Evolutionary conservation across 306 rosid genomes (phyloP).

Genomic region (Spatholobus suberectus): DNA sequence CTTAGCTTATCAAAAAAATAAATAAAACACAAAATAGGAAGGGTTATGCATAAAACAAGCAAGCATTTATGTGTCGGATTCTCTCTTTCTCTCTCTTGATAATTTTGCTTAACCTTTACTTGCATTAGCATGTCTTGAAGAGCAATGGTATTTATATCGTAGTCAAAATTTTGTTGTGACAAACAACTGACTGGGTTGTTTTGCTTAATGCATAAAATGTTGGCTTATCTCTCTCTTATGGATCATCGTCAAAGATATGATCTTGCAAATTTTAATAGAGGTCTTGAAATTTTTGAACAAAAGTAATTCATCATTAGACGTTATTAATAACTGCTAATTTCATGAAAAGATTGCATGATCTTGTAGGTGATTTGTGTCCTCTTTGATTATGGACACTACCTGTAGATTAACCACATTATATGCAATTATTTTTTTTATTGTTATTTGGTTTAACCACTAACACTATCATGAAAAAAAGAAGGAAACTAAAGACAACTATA

Average conservation of each 20-base stretch:
- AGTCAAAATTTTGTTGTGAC: conserved; percentile 11
- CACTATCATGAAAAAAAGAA: too few species aligned
- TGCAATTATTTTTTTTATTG: conserved; percentile 21
- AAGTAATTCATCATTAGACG: conserved; percentile 58
- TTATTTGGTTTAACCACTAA: conserved; percentile 26
- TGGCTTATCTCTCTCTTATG: conserved; percentile 91
- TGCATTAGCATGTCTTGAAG: not conserved
- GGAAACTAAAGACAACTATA: too few species aligned
- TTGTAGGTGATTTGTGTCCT: conserved; percentile 70
- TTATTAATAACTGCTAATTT: conserved; percentile 77
- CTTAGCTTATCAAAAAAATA: too few species aligned
- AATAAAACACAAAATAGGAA: too few species aligned
- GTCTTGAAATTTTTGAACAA: too few species aligned
- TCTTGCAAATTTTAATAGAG: too few species aligned
- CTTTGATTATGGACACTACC: conserved; percentile 30
- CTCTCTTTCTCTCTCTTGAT: too few species aligned
- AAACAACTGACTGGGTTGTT: conserved; percentile 29
- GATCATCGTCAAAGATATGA: too few species aligned
- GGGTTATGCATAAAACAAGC: too few species aligned
- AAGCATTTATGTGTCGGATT: too few species aligned
- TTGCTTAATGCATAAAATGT: conserved; percentile 65
- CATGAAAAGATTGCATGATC: conserved; percentile 84
- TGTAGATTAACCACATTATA: not conserved
- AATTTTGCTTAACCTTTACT: too few species aligned
- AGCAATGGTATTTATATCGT: conserved; percentile 1